These are phyloP conservation scores for Aegle marmelos DNA, from an alignment of 345 rosid genomes.

Conservation along the genomic window DNA sequence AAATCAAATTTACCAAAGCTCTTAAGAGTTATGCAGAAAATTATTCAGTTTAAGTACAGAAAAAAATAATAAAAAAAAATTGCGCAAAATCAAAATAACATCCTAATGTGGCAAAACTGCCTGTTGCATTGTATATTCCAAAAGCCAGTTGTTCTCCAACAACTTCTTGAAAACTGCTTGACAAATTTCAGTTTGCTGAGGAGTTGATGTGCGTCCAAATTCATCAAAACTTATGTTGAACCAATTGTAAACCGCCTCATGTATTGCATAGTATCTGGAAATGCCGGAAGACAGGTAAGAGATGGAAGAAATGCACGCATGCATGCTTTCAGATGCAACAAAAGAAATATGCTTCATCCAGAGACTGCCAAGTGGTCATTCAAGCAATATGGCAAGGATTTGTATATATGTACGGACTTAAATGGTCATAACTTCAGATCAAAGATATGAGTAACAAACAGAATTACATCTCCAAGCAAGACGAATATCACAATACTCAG, in stretches of 20 bases:
- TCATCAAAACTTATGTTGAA: conserved; percentile 53
- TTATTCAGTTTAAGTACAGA: not conserved
- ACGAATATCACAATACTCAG: not conserved
- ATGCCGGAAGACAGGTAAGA: not conserved
- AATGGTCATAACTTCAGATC: not conserved
- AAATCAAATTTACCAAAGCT: not conserved
- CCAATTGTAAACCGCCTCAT: conserved; percentile 49
- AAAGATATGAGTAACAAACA: not conserved
- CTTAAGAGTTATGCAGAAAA: not conserved
- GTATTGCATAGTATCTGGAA: conserved; percentile 35
- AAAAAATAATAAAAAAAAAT: too few relatives aligned
- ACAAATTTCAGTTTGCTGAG: conserved; percentile 49
- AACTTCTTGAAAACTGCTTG: conserved; percentile 33
- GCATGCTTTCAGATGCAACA: not conserved
- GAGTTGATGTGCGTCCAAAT: conserved; percentile 55
- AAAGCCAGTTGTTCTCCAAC: conserved; percentile 39
- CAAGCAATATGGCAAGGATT: not conserved
- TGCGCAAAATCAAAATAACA: not conserved
- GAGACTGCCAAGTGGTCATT: not conserved
- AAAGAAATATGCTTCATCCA: not conserved
- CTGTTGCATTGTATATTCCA: conserved; percentile 36
- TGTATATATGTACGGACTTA: not conserved
- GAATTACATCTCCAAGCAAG: not conserved
- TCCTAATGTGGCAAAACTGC: not conserved
- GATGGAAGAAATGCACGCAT: too few relatives aligned